phyloP scores from a whole-genome alignment of 129 eudicot genomes.

The Flaveria brownii region DNA sequence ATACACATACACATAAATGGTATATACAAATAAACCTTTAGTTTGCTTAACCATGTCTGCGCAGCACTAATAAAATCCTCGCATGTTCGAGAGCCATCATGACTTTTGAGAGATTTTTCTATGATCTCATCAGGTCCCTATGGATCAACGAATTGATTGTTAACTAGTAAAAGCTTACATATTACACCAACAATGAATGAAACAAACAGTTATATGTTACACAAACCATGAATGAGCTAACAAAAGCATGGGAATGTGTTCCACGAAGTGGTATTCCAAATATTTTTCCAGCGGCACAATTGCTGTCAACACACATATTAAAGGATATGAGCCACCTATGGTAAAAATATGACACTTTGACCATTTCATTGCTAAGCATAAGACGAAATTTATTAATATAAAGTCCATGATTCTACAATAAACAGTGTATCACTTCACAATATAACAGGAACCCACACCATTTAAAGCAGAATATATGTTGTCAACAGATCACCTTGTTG shows the following conservation, averaged over 20 bases:
- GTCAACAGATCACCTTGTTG: conserved; percentile 71
- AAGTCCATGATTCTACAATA: not conserved
- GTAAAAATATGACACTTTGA: not conserved
- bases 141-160: conserved; percentile 24
- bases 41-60: conserved; percentile 85
- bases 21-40: conserved; percentile 52
- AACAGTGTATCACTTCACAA: not conserved
- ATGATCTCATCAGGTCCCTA: conserved; percentile 89
- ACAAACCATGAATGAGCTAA: conserved; percentile 79
- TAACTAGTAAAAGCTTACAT: not conserved
- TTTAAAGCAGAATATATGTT: conserved; percentile 7
- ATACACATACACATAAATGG: not conserved
- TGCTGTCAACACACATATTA: conserved; percentile 52
- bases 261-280: conserved; percentile 98
- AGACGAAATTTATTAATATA: not conserved
- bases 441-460: conserved; percentile 10
- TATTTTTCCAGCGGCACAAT: conserved; percentile 94
- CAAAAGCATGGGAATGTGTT: conserved; percentile 99
- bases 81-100: conserved; percentile 71
- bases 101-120: conserved; percentile 70
- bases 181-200: not conserved
- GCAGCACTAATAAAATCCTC: conserved; percentile 73
- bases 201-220: conserved; percentile 13
- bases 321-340: conserved; percentile 13
- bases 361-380: not conserved